These are phyloP conservation scores for Penstemon davidsonii DNA, from an alignment of 257 asterid genomes.

Conservation along the genomic window DNA sequence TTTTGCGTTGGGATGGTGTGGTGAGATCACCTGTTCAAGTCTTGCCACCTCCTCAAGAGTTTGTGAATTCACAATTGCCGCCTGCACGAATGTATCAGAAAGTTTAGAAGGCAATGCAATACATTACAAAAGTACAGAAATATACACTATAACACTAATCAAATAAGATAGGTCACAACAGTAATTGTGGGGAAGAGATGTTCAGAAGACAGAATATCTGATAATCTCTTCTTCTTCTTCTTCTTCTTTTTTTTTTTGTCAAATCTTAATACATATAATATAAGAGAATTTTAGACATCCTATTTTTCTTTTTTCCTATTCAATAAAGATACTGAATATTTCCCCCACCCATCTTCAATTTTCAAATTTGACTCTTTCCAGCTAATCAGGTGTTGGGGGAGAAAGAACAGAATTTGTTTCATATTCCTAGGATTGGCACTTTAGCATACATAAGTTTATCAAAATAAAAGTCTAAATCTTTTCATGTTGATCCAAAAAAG, in stretches of 20 bases:
- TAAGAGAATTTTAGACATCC: slow-evolving; percentile 3
- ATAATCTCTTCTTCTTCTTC: neutral
- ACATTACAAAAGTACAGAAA: no score
- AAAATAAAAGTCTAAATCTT: neutral
- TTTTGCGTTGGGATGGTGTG: slow-evolving; percentile 4
- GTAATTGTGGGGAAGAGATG: neutral
- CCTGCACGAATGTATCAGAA: slow-evolving; percentile 54
- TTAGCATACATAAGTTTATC: neutral
- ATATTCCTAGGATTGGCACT: neutral
- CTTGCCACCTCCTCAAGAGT: slow-evolving; percentile 98
- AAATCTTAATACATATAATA: slow-evolving; percentile 3
- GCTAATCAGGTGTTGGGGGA: neutral
- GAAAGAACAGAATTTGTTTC: slow-evolving; percentile 1
- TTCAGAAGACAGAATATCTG: slow-evolving; percentile 6
- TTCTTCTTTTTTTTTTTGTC: neutral
- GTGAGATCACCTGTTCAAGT: slow-evolving; percentile 85
- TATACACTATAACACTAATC: neutral
- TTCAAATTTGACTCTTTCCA: neutral
- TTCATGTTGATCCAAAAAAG: neutral
- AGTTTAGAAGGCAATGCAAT: slow-evolving; percentile 1
- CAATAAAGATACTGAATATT: slow-evolving; percentile 3
- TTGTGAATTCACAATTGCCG: slow-evolving; percentile 96
- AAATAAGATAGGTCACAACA: slow-evolving; percentile 7
- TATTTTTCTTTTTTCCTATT: neutral
- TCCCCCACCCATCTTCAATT: slow-evolving; percentile 11